Evolutionary conservation across 352 stramenopile species (phyloP).

Genomic region (Phytophthora hybrid): DNA sequence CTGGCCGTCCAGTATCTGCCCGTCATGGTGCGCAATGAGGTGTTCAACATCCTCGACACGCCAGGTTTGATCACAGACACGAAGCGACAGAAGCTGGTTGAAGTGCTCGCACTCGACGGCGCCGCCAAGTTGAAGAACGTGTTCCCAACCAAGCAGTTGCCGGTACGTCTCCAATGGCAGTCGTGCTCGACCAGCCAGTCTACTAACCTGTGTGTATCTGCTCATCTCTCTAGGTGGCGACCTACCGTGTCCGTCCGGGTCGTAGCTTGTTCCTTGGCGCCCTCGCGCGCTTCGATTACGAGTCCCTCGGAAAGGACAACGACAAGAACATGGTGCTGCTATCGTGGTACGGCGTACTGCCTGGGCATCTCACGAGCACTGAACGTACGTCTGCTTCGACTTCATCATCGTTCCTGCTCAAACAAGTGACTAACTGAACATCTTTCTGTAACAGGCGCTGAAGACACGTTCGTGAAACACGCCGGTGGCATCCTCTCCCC

Average conservation of each 20-base stretch:
- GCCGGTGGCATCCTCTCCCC: conserved; percentile 80
- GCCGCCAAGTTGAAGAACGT: conserved; percentile 75
- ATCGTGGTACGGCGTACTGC: conserved; percentile 86
- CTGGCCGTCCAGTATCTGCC: conserved; percentile 85
- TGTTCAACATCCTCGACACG: conserved; percentile 87
- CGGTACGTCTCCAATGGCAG: conserved; percentile 41
- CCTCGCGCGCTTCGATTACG: conserved; percentile 83
- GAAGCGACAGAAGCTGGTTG: conserved; percentile 82
- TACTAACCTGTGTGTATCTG: neutral
- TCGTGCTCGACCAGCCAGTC: neutral
- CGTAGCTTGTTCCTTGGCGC: conserved; percentile 83
- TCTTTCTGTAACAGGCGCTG: conserved; percentile 51
- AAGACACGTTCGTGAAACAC: conserved; percentile 84
- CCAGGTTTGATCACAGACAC: conserved; percentile 81
- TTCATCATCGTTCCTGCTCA: neutral
- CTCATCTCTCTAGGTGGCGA: conserved; percentile 54
- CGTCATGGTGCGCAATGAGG: conserved; percentile 80
- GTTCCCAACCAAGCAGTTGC: conserved; percentile 79
- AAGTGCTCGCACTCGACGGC: conserved; percentile 77
- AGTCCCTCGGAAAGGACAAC: conserved; percentile 43
- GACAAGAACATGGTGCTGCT: conserved; percentile 75
- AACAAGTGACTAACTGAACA: neutral
- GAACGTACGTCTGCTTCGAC: conserved; percentile 57
- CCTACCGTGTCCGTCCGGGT: conserved; percentile 70
- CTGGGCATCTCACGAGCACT: conserved; percentile 84